Evolutionary conservation across 176 grass and related monocot species (phyloP), one percentile per base, ranked within the genome.

Genomic region (Eremochloa ophiuroides): DNA sequence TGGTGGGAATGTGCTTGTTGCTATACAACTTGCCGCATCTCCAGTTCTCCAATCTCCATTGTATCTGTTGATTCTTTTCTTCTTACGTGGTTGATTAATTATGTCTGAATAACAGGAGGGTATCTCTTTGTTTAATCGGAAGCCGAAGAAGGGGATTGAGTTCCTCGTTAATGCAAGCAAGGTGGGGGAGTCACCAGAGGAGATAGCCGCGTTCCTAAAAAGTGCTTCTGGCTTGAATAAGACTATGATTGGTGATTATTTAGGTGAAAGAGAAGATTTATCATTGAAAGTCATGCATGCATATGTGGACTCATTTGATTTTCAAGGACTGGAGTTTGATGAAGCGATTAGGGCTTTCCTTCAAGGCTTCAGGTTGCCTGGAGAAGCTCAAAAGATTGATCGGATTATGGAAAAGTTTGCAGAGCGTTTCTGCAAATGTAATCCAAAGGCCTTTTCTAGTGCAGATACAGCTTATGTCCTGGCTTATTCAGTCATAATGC

Each of bases 301-400:
- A 60, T 99, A 91, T 90, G 97, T 99, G 62, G 93, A 99, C 86
- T 91, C 97, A 59, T 99, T 96, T 88, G 91, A 96, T 66, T 93
- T 99, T 83, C 91, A 99, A 91, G 83, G 85, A 39, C 87, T 91
- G 91, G 89, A 93, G 73, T 96, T 99, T 85, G 97, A 96, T 82
- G 93, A 95, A 87, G 91, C 97, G 26, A 99, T 99, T 81, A 87
- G 97, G 73, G 69, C 80, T 77, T 99, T 99, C 66, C 84, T 96
- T 77, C 88, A 88, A 91, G 91, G 97, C 55, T 99, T 99, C 80
- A 88, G 93, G 28, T 91, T 99, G 85, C 97, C 97, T 83, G 93
- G 97, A 78, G 97, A 99, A 79, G 97, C 97, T 80, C 97, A 99
- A 84, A 99, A 99, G 80, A 99, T 99, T 43, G 97, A 99, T 80